Evolutionary conservation across 2,329 filamentous ascomycete genomes (phyloP).

Genomic region (Sporothrix inflata): DNA sequence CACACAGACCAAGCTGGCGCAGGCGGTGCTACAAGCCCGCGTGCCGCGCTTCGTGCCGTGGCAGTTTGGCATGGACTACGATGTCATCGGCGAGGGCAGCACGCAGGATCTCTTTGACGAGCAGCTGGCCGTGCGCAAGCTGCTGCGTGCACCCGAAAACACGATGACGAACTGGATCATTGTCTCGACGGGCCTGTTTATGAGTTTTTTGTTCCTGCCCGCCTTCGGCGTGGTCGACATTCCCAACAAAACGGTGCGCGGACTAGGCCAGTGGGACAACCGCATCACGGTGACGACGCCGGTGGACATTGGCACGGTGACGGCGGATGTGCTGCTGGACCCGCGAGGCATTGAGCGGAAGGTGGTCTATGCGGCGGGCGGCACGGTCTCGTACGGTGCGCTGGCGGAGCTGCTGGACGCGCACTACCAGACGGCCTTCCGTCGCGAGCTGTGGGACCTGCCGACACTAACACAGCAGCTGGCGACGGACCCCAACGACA

Average conservation of each 20-base stretch:
- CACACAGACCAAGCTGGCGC: conserved; percentile 58
- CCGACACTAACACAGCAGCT: conserved; percentile 51
- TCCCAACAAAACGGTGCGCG: conserved; percentile 48
- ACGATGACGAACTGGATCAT: conserved; percentile 60
- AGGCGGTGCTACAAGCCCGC: conserved; percentile 47
- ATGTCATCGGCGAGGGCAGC: conserved; percentile 60
- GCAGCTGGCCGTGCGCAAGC: conserved; percentile 61
- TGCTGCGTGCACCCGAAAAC: conserved; percentile 52
- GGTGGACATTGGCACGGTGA: conserved; percentile 64
- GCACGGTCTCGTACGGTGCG: conserved; percentile 61
- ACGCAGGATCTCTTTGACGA: conserved; percentile 70
- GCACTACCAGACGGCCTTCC: conserved; percentile 47
- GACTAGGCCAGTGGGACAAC: conserved; percentile 64
- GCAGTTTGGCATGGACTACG: conserved; percentile 77
- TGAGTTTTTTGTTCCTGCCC: conserved; percentile 47
- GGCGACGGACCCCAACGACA: conserved; percentile 49
- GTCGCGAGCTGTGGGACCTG: conserved; percentile 55
- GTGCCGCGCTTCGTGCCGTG: conserved; percentile 65
- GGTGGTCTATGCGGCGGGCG: conserved; percentile 62
- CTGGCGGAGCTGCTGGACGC: conserved; percentile 58
- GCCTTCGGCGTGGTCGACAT: conserved; percentile 66
- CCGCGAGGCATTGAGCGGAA: conserved; percentile 42
- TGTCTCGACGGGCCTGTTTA: conserved; percentile 61
- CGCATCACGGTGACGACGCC: conserved; percentile 65
- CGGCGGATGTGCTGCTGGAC: conserved; percentile 58